Base-by-base conservation (phyloP, 2,329 filamentous ascomycete genomes). In the Aspergillus calidoustus region DNA sequence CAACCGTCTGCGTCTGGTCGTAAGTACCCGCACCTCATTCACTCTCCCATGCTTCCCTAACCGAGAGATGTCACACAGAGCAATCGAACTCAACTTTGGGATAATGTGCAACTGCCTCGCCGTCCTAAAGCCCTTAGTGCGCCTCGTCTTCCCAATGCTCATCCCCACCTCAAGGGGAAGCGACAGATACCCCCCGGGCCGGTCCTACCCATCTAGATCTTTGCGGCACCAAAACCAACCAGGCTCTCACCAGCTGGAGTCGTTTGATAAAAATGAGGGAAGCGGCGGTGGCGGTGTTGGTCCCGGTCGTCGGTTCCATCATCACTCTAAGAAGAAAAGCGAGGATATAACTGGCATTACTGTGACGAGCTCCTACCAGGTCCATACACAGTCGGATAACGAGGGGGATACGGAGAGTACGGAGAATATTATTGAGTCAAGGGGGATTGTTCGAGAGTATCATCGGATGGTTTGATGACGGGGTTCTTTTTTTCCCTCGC, bases 21-120 rank as follows among this genome's bases (percentile, higher is more conserved):
- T 53, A 53, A 53, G 50, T 38, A 7, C 19, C 19, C 19, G 19
- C 19, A 19, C 19, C 19, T 19, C 19, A 19, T 19, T 19, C 17
- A 28, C n/a, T 4, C n/a, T 11, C 50, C 48, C 9, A 5, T 17
- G 7, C 25, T 28, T 17, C 25, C n/a, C 48, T 9, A 22, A 48
- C 19, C 43, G 2, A 46, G 17, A 15, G 9, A 38, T 38, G 34
- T n/a, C 3, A 41, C 23, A 9, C 50, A 53, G 50, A 5, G 50
- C 50, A 41, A 53, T 53, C 15, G 50, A 53, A 53, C 50, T 53
- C 30, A 53, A 53, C 30, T 53, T 53, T n/a, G 50, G 50, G 7
- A 53, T 53, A 28, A 53, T 53, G 30, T 53, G 50, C 50, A 53
- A 53, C 50, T 53, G 50, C 31, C 50, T 53, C 15, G 50, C 50